Evolutionary conservation across 2,329 filamentous ascomycete species (phyloP), one percentile per base, ranked within the genome.

Genomic region (Lojkania enalia): DNA sequence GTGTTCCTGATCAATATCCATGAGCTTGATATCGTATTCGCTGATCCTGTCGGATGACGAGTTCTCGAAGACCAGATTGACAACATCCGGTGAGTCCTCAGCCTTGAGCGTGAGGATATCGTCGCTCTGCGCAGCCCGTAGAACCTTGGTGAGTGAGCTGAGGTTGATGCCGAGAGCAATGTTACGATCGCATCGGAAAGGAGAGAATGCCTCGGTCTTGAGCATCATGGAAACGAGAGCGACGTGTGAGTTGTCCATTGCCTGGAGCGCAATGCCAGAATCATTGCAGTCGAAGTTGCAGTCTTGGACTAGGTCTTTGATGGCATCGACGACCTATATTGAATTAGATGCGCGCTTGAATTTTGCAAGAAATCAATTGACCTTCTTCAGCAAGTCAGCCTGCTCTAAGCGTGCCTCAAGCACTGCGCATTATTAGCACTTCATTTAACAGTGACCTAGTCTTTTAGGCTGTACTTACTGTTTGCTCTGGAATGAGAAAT

Each of bases 241-340:
- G 63, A 99, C 94, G 76, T 99, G 94, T 39, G 91, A 97, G 83
- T 97, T 99, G 80, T 99, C 94, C 95, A 99, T 99, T 67, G 94
- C 94, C 76, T 99, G 94, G 44, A 99, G 88, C 39, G 92, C 91
- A 67, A 99, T 94, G 52, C 94, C 94, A 43, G 90, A 92, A 81
- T 99, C 95, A 87, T 97, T 99, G 87, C 95, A 99, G 81, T 99
- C 94, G 77, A 99, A 99, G 78, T 99, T 99, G 85, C 94, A 99
- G 77, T 99, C 94, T 75, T 97, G 94, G 42, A 99, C 94, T 39
- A 99, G 85, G 67, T 99, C 94, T 77, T 96, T 97, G 85, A 99
- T 96, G 63, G 95, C 90, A 71, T 99, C 95, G 66, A 99, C 91
- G 54, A 97, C 89, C 90, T 96, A 58, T n/a, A 5, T 33, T 42